Conservation (phyloP, 1,284 basidiomycete genomes). For the Bondarzewia mesenterica region DNA sequence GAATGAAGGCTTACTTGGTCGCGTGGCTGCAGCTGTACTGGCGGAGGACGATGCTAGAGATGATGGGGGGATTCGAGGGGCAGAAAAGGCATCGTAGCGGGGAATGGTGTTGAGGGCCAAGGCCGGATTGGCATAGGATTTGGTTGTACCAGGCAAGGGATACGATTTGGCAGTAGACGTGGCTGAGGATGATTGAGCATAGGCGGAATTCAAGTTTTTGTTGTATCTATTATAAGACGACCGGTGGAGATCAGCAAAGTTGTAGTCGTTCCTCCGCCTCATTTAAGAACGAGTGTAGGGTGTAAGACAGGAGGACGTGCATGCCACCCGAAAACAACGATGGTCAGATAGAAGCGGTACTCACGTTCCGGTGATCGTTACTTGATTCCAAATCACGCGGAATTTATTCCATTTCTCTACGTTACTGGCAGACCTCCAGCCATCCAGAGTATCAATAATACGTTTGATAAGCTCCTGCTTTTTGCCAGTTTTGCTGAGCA, state of each 20-base stretch:
- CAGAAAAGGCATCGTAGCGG: slow-evolving; percentile 59
- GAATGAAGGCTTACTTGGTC: not conserved
- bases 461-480: slow-evolving; percentile 79
- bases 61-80: slow-evolving; percentile 37
- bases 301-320: not conserved
- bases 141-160: too few species aligned
- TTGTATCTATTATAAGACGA: too few species aligned
- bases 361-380: slow-evolving; percentile 53
- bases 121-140: too few species aligned
- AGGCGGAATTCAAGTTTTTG: too few species aligned
- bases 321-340: not conserved
- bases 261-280: not conserved
- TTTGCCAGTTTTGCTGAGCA: slow-evolving; percentile 70
- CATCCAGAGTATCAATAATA: slow-evolving; percentile 46
- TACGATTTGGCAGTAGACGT: too few species aligned
- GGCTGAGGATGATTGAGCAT: too few species aligned
- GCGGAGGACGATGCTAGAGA: slow-evolving; percentile 18
- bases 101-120: slow-evolving; percentile 16
- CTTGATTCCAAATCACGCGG: slow-evolving; percentile 52
- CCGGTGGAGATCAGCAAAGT: too few species aligned
- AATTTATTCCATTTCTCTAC: slow-evolving; percentile 61
- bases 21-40: slow-evolving; percentile 20
- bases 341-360: slow-evolving; percentile 23
- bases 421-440: slow-evolving; percentile 45
- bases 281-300: not conserved